These are phyloP conservation scores for Gossypium herbaceum DNA, from an alignment of 345 rosid genomes.

Conservation along the genomic window DNA sequence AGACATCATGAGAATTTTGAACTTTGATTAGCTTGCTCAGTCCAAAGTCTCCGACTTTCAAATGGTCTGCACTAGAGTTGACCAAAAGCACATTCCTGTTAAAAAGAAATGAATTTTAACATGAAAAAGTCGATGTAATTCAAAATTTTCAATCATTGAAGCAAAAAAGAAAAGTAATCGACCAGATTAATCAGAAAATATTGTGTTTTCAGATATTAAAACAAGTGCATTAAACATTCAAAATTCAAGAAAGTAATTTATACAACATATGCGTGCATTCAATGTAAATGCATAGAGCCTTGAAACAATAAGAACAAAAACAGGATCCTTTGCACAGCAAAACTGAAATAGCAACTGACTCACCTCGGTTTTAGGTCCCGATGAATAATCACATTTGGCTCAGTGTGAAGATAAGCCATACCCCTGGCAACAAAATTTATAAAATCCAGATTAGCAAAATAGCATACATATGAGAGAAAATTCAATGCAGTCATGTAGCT, in stretches of 20 bases:
- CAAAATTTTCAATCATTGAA: neutral
- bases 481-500: neutral
- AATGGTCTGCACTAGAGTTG: slow-evolving; percentile 88
- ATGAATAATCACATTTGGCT: slow-evolving; percentile 94
- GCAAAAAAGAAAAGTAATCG: neutral
- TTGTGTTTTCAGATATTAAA: neutral
- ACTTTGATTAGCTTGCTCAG: slow-evolving; percentile 11
- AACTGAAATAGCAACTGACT: slow-evolving; percentile 16
- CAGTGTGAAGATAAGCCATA: slow-evolving; percentile 97
- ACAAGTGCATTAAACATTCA: neutral
- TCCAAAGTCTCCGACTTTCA: slow-evolving; percentile 67
- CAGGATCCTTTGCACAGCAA: neutral
- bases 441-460: slow-evolving; percentile 18
- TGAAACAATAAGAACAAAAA: slow-evolving; percentile 1
- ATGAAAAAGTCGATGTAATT: neutral
- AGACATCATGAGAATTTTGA: slow-evolving; percentile 53
- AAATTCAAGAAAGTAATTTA: neutral
- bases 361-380: slow-evolving; percentile 93
- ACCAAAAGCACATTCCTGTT: slow-evolving; percentile 95
- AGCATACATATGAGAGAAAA: neutral
- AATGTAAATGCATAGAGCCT: neutral
- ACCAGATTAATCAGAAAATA: neutral
- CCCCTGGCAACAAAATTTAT: slow-evolving; percentile 54
- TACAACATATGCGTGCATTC: neutral
- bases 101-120: slow-evolving; percentile 11